Percentiles rank a stretch among this genome's conserved stretches.
Conservation (phyloP, 805 yeast genomes). For the Candida jianshihensis region DNA sequence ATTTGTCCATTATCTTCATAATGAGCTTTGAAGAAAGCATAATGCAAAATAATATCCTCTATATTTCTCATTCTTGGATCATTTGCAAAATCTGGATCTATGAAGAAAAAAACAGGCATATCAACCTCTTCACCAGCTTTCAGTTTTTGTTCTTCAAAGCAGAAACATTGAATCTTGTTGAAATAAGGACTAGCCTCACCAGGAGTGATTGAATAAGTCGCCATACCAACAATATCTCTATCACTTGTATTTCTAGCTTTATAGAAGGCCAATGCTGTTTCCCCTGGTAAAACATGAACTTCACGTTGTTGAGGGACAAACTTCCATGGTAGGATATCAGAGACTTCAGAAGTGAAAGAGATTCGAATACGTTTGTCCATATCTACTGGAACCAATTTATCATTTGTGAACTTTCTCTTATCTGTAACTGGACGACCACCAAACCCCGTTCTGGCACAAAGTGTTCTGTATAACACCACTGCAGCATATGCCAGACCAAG, state of each 20-base stretch:
- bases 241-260: slow-evolving; percentile 81
- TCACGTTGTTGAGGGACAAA: slow-evolving; percentile 92
- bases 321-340: slow-evolving; percentile 89
- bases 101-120: slow-evolving; percentile 96
- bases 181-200: slow-evolving; percentile 95
- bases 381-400: slow-evolving; percentile 81
- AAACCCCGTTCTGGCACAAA: slow-evolving; percentile 93
- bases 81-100: slow-evolving; percentile 90
- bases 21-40: slow-evolving; percentile 75
- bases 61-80: slow-evolving; percentile 91
- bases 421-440: slow-evolving; percentile 96
- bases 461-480: slow-evolving; percentile 85
- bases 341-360: slow-evolving; percentile 88
- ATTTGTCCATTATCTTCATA: slow-evolving; percentile 34
- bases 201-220: slow-evolving; percentile 94
- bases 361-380: slow-evolving; percentile 74
- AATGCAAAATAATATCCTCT: slow-evolving; percentile 84
- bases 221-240: slow-evolving; percentile 95
- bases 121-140: slow-evolving; percentile 96
- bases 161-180: slow-evolving; percentile 95
- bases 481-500: slow-evolving; percentile 80
- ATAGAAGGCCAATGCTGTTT: slow-evolving; percentile 93
- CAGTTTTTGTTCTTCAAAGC: slow-evolving; percentile 93
- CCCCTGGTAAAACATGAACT: slow-evolving; percentile 91
- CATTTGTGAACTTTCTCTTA: slow-evolving; percentile 69